A percentile compares a stretch with the other conserved stretches of the same genome.
Conservation (phyloP, 768 basidiomycete genomes). For the Filobasidium wieringae region DNA sequence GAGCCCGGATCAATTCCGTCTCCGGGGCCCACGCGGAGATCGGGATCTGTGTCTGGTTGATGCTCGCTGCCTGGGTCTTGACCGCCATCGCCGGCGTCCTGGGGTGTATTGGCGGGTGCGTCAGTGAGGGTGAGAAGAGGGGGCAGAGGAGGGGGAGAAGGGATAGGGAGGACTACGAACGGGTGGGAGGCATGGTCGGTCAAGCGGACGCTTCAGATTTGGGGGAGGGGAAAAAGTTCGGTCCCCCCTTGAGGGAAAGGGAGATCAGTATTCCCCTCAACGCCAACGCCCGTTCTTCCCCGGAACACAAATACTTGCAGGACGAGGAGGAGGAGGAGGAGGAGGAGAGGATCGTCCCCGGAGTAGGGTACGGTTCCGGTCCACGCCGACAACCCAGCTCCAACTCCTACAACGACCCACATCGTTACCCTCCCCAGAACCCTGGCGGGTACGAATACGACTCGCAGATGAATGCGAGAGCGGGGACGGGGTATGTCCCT, state of each 20-base stretch:
- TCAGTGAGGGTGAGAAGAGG: constrained; percentile 45
- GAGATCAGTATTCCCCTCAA: constrained; percentile 29
- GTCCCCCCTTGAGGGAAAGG: constrained; percentile 14
- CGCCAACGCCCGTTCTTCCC: constrained; percentile 7
- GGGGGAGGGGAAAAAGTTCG: constrained; percentile 23
- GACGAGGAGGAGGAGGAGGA: constrained; percentile 15
- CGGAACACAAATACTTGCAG: constrained; percentile 26
- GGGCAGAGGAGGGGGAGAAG: constrained; percentile 2
- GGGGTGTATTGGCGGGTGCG: constrained; percentile 72
- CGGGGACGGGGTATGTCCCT: neutral
- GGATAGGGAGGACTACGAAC: neutral
- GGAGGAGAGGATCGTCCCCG: no score
- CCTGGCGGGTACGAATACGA: neutral
- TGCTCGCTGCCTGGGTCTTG: constrained; percentile 31
- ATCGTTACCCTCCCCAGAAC: neutral
- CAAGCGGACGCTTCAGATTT: constrained; percentile 34
- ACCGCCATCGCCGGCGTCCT: constrained; percentile 46
- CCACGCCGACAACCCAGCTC: neutral
- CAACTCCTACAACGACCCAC: neutral
- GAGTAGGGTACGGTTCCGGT: no score
- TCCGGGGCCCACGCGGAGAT: constrained; percentile 63
- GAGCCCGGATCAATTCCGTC: constrained; percentile 64
- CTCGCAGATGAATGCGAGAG: neutral
- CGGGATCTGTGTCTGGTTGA: constrained; percentile 46
- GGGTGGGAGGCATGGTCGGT: constrained; percentile 6